Base-by-base conservation (phyloP, 176 grass and related monocot genomes). In the Dactylis glomerata region DNA sequence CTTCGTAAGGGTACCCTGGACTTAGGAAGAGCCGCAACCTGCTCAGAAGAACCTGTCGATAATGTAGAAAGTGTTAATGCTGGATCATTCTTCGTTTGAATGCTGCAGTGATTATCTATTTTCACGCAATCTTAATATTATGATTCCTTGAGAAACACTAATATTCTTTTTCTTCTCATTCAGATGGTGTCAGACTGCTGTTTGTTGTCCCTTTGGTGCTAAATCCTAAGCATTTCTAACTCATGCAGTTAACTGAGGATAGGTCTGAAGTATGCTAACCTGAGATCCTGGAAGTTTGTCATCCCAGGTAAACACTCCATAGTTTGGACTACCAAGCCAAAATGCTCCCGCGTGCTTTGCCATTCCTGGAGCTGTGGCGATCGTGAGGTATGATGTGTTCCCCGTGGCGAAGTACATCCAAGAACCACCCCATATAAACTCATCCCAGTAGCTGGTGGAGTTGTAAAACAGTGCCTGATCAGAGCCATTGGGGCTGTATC, bases 391-490 rank as follows among this genome's bases (percentile, higher is more conserved):
- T 17, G 90, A 89, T 30, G 88, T 92, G 81, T 97, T 97, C 36
- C 94, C 94, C 4, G 94, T 97, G 68, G 94, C 94, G 17, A 94
- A 94, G 82, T 97, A 97, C 90, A 97, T 84, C 94, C 94, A 97
- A 0, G 94, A 86, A 2, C 90, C 94, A 16, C 90, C 92, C 94
- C 94, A 97, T 30, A 97, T 88, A 84, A 91, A 97, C 83, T 97
- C 94, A 67, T 97, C 94, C 88, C 92, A 97, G 84, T 97, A 97
- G 82, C 92, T 85, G 41, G 92, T 97, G 76, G 94, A 97, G 20
- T 97, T 97, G 79, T 97, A 97, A 76, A 97, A 97, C 26, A 94
- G 72, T 1, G 92, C 64, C 63, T 89, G 88, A 23, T 97, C 92
- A 11, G 94, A 90, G n/a, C 92, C 90, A 52, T 89, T 83, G 23